Evolutionary conservation across 116 monocot species (phyloP), one percentile per base, ranked within the genome.

Genomic region (Iris pallida): DNA sequence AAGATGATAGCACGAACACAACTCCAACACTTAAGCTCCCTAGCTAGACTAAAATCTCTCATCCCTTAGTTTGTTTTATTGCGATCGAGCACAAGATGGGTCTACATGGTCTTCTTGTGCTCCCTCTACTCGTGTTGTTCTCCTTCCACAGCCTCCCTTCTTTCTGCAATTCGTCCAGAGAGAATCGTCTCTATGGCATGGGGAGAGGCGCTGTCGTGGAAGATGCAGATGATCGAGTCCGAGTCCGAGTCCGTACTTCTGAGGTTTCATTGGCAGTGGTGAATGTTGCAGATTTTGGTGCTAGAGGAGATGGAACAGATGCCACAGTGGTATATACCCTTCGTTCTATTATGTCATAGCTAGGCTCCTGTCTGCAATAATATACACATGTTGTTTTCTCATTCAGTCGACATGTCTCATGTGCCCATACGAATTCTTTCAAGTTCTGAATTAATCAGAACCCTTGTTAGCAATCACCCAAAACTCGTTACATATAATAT

Each of bases 321-420:
- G 72, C 72, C 60, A 81, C 75, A 5, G n/a, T 59, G 88, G 88
- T 88, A 73, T n/a, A n/a, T n/a, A n/a, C n/a, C n/a, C n/a, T n/a
- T n/a, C n/a, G n/a, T 14, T 15, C 0, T 10, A 43, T 2, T 16
- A n/a, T 41, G 2, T 8, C 52, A 11, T 63, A 20, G n/a, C 4
- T 12, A 6, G 2, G 17, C 49, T 18, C 20, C 46, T 56, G 0
- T 58, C 5, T 65, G 9, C 48, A 7, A 55, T 9, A 8, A 10
- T 8, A 42, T 11, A 4, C 18, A 20, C 15, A 14, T 18, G 4
- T 49, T 12, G 7, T 4, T 41, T 54, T 17, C 8, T 17, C 12
- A 6, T 65, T 40, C 16, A 7, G 4, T n/a, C n/a, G n/a, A n/a
- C n/a, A n/a, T n/a, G n/a, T n/a, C n/a, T n/a, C n/a, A n/a, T n/a